Percentiles rank a stretch among this genome's conserved stretches.
These are phyloP conservation scores for Neoascochyta sp. DNA, from an alignment of 2,329 filamentous ascomycete genomes.

Conservation along the genomic window DNA sequence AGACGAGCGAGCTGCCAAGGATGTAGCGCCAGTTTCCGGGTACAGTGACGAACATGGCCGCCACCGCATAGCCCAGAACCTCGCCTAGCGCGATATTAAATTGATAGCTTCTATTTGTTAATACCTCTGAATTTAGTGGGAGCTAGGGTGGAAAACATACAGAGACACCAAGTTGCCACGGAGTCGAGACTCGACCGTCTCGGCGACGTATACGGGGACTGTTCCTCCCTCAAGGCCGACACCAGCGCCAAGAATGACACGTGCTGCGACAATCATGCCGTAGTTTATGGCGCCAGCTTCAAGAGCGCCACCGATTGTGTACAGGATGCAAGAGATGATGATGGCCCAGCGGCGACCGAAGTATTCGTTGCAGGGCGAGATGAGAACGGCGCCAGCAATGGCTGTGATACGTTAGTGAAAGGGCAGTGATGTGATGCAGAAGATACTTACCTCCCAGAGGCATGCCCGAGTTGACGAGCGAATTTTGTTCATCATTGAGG, in stretches of 20 bases:
- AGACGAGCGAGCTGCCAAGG: slow-evolving; percentile 67
- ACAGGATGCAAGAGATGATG: slow-evolving; percentile 64
- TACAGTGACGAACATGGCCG: slow-evolving; percentile 69
- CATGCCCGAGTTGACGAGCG: slow-evolving; percentile 67
- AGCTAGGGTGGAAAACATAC: no score
- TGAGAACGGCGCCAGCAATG: slow-evolving; percentile 64
- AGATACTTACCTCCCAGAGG: slow-evolving; percentile 53
- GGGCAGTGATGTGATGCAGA: neutral
- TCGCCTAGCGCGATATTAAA: slow-evolving; percentile 73
- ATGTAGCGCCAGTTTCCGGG: slow-evolving; percentile 70
- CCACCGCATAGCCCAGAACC: slow-evolving; percentile 68
- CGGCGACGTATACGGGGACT: slow-evolving; percentile 70
- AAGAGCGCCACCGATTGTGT: slow-evolving; percentile 66
- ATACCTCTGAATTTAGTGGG: no score
- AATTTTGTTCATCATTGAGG: slow-evolving; percentile 55
- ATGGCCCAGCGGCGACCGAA: slow-evolving; percentile 66
- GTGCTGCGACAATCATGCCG: slow-evolving; percentile 66
- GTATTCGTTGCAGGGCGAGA: slow-evolving; percentile 64
- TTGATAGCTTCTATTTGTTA: no score
- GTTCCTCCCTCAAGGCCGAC: slow-evolving; percentile 72
- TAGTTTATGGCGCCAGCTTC: slow-evolving; percentile 66
- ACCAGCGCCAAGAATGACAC: slow-evolving; percentile 66
- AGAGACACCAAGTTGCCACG: slow-evolving; percentile 70
- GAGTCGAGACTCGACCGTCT: slow-evolving; percentile 63
- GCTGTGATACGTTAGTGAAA: slow-evolving; percentile 39